These are phyloP conservation scores for Tinospora cordifolia DNA, from an alignment of 164 flowering plant species.

Conservation along the genomic window DNA sequence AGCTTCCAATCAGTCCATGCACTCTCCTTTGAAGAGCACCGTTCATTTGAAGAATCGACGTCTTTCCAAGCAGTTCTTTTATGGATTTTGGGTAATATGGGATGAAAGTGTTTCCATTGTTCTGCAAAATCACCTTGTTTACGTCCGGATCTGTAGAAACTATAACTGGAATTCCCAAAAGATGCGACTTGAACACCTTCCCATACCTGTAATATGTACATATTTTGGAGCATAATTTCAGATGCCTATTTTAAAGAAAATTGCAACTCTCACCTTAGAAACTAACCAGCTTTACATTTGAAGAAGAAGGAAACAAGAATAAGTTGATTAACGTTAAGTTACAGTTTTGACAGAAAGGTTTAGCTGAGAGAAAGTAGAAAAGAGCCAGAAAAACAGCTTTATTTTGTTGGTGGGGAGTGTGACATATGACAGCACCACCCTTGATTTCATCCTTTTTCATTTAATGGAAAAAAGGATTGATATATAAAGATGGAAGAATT, in stretches of 20 bases:
- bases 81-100: conserved; percentile 84
- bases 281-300: background rate
- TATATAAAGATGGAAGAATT: conserved; percentile 6
- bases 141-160: conserved; percentile 88
- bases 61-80: conserved; percentile 51
- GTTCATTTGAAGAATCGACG: conserved; percentile 66
- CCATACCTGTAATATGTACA: conserved; percentile 50
- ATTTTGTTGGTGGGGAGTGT: background rate
- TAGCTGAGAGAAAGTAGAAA: background rate
- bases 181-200: conserved; percentile 75
- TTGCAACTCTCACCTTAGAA: background rate
- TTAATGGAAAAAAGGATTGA: conserved; percentile 1
- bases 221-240: background rate
- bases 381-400: conserved; percentile 2
- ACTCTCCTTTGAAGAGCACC: conserved; percentile 62
- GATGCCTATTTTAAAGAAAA: background rate
- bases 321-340: too few species aligned
- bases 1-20: conserved; percentile 65
- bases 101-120: conserved; percentile 59
- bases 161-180: conserved; percentile 70
- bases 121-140: conserved; percentile 70
- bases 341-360: too few species aligned
- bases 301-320: too few species aligned
- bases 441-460: conserved; percentile 2
- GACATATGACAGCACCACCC: background rate